These are phyloP conservation scores for Lumnitzera littorea DNA, from an alignment of 345 rosid genomes.

Conservation along the genomic window DNA sequence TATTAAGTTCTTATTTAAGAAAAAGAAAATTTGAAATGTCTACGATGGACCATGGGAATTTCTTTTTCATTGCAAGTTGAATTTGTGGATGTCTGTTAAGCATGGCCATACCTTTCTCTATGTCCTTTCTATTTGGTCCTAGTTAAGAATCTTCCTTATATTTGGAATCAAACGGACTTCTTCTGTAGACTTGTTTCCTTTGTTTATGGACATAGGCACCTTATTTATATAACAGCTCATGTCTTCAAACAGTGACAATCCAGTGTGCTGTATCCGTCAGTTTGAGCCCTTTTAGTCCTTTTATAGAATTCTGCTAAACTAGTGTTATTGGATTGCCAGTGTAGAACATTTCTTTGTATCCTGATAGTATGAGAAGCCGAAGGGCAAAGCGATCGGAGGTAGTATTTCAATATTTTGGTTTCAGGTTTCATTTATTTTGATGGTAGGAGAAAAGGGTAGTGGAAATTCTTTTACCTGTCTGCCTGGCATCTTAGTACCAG, in stretches of 20 bases:
- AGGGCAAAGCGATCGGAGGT: constrained; percentile 77
- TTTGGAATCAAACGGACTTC: constrained; percentile 31
- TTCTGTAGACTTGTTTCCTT: constrained; percentile 10
- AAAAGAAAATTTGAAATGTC: constrained; percentile 15
- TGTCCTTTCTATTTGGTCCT: constrained; percentile 38
- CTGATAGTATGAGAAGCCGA: constrained; percentile 39
- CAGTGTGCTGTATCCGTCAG: neutral
- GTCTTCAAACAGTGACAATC: constrained; percentile 19
- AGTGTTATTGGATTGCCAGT: neutral
- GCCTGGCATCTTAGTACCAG: too few species aligned
- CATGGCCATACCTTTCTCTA: constrained; percentile 32
- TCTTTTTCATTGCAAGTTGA: constrained; percentile 43
- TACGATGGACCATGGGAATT: constrained; percentile 20
- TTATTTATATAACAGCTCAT: constrained; percentile 25
- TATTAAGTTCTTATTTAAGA: constrained; percentile 19
- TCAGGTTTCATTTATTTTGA: neutral
- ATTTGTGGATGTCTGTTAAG: constrained; percentile 39
- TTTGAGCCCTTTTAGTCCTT: too few species aligned
- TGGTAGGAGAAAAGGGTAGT: too few species aligned
- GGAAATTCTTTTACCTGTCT: too few species aligned
- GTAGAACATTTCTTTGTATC: neutral
- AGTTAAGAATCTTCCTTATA: constrained; percentile 31
- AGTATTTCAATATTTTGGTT: constrained; percentile 11
- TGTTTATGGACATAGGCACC: constrained; percentile 1
- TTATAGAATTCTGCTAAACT: too few species aligned